Evolutionary conservation across 208 protist species (phyloP).

Genomic region (Tritrichomonas musculus): DNA sequence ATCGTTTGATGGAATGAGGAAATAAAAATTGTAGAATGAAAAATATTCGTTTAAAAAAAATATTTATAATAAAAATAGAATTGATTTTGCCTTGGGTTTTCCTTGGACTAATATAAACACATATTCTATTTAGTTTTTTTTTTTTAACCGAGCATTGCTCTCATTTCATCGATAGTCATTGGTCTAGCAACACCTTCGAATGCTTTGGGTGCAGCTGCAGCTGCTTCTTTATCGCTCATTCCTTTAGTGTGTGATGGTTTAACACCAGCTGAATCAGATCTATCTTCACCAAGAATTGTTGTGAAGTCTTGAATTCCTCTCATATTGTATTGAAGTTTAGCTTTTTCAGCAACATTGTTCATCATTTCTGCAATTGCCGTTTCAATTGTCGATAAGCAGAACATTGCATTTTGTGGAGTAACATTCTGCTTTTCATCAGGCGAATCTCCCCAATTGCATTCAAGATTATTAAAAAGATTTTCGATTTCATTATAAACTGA

Average conservation of each 20-base stretch:
- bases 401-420: not conserved
- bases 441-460: not conserved
- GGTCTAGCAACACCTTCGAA: not conserved
- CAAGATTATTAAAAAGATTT: not conserved
- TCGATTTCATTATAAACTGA: not conserved
- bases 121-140: not conserved
- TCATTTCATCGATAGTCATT: slow-evolving; percentile 1
- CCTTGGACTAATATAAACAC: not conserved
- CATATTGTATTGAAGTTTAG: not conserved
- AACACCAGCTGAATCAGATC: not conserved
- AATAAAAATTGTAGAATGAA: not conserved
- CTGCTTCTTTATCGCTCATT: not conserved
- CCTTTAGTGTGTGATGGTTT: not conserved
- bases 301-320: not conserved
- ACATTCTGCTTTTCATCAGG: not conserved
- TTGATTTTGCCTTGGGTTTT: not conserved
- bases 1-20: not conserved
- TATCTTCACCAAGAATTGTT: not conserved
- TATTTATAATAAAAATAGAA: not conserved
- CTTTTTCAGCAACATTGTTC: not conserved
- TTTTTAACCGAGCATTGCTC: not conserved
- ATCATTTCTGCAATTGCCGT: not conserved
- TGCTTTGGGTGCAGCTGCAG: not conserved
- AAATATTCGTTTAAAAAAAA: not conserved
- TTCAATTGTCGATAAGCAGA: not conserved